Evolutionary conservation across 148 eudicot genomes (phyloP).

Genomic region (Camellia lanceoleosa): DNA sequence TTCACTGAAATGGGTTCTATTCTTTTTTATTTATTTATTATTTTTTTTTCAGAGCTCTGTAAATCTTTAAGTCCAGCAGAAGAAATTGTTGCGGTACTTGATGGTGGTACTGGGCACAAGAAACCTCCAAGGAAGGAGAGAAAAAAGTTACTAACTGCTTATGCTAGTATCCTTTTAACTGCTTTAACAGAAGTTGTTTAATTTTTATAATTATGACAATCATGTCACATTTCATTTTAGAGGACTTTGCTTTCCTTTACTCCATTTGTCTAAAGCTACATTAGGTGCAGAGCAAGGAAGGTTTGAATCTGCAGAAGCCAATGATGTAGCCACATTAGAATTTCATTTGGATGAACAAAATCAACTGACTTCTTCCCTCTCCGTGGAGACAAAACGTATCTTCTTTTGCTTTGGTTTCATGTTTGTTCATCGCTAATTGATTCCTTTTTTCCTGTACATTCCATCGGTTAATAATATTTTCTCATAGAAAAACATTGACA

Average conservation of each 20-base stretch:
- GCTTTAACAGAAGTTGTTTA: not conserved
- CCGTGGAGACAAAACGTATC: slow-evolving; percentile 32
- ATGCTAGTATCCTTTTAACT: slow-evolving; percentile 53
- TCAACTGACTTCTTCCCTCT: slow-evolving; percentile 20
- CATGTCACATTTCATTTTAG: not conserved
- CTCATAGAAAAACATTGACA: not conserved
- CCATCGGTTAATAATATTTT: slow-evolving; percentile 4
- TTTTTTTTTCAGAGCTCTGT: slow-evolving; percentile 52
- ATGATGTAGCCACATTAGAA: slow-evolving; percentile 26
- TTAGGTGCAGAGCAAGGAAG: slow-evolving; percentile 30
- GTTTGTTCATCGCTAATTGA: not conserved
- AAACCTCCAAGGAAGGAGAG: slow-evolving; percentile 60
- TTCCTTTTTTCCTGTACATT: not conserved
- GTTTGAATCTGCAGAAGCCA: slow-evolving; percentile 24
- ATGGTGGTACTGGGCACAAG: slow-evolving; percentile 35
- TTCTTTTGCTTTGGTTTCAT: slow-evolving; percentile 7
- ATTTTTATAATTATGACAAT: not conserved
- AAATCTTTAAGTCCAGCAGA: slow-evolving; percentile 39
- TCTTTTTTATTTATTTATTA: not conserved
- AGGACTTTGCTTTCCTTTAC: slow-evolving; percentile 25
- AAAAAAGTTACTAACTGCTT: slow-evolving; percentile 40
- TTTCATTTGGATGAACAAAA: slow-evolving; percentile 22
- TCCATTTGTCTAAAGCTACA: slow-evolving; percentile 27
- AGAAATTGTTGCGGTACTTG: slow-evolving; percentile 40
- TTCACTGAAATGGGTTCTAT: not conserved